Evolutionary conservation across 176 grass and related monocot genomes (phyloP), one percentile per base, ranked within the genome.

Genomic region (Tillandsia fasciculata): DNA sequence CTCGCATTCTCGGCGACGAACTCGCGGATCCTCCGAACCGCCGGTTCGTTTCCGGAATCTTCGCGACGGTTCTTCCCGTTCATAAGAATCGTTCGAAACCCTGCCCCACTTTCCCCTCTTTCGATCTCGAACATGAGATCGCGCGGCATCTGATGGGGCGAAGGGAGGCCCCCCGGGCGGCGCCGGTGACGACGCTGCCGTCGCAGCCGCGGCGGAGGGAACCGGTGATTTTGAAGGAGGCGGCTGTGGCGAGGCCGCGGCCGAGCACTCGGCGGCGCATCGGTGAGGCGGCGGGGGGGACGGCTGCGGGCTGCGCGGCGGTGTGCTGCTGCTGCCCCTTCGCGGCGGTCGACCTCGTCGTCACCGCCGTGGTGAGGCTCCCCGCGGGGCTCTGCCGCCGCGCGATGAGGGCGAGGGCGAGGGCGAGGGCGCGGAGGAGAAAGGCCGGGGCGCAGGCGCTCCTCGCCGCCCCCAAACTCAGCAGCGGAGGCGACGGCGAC

Each of bases 291-390:
- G 74, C 28, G 64, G 63, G 74, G 0, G 51, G 29, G 63, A 57
- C 74, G 26, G 74, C 74, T 27, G 74, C 74, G 15, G 51, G 47
- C 12, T 76, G 74, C 74, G n/a, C 51, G 23, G 74, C 74, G 64
- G 74, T 76, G 51, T 76, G 74, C n/a, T 76, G 74, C 74, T 76
- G 74, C 64, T 48, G 50, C 51, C 74, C 74, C 1, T 54, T 26
- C 51, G 64, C 9, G 74, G 49, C 67, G 74, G 3, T 68, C 50
- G 52, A 67, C 9, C 64, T 76, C 15, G 2, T 76, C 10, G 11
- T 76, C 10, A 9, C 57, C 9, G 64, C 64, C 0, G 52, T 64
- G 7, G 74, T 76, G n/a, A 50, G 74, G 26, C 17, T 76, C 5
- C 74, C 64, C 28, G 28, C 27, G 28, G 51, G 51, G 51, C 27